Base-by-base conservation (phyloP, 495 filamentous ascomycete genomes). In the Parathielavia hyrcaniae region DNA sequence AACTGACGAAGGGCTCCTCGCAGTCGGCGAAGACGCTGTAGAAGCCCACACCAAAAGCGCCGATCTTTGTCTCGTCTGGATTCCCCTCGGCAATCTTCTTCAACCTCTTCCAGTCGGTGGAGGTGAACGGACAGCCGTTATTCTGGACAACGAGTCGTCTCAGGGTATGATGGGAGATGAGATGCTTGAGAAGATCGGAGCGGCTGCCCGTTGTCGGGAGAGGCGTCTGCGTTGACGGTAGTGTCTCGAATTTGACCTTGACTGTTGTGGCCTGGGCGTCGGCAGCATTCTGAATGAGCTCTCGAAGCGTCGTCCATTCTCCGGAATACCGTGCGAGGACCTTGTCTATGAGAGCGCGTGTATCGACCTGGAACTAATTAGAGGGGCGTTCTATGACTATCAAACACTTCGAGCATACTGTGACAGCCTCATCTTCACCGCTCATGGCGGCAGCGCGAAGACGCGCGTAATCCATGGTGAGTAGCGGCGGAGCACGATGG, bases 1-100 rank as follows among this genome's bases (percentile, higher is more conserved):
- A 97, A 46, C 86, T 90, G 52, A 97, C 86, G 69, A 97, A 96
- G 5, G 95, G 95, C 64, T 96, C 90, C 67, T 99, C 95, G 67
- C 91, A 97, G 67, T 97, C 93, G 60, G 93, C 88, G 72, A 99
- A 99, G 36, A 97, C 93, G 70, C 89, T 93, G 76, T 99, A 99
- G 71, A 99, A 97, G 4, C 95, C 95, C 39, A 99, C 95, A 47
- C 95, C 95, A 69, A 97, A 99, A 5, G 95, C 95, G 19, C 95
- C 95, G 64, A 99, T 97, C 75, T 99, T 97, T 5, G 90, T 95
- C 71, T 97, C 95, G 69, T 97, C 92, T 0, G 95, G 95, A 66
- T 99, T 99, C 13, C 95, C 95, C 71, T 97, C 92, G 14, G 95
- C 95, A 61, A 99, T 99, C 54, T 90, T 85, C 76, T 97, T 97